Evolutionary conservation across 2,329 filamentous ascomycete genomes (phyloP), one percentile per base, ranked within the genome.

Genomic region (Epichloe sylvatica): DNA sequence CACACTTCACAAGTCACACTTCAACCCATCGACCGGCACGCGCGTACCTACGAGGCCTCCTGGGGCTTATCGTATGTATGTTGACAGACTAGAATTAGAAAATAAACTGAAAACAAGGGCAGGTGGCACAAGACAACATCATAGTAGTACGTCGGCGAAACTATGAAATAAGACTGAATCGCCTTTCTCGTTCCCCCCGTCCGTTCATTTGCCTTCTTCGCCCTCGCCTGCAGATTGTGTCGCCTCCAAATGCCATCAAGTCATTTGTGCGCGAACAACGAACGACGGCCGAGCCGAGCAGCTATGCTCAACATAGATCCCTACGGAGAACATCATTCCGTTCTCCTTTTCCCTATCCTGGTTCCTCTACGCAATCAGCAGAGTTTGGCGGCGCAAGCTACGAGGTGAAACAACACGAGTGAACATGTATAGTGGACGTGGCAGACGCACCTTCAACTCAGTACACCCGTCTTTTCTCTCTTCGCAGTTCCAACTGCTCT

Each of bases 341-440:
- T 9, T 9, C 0, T 9, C 8, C 8, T 1, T 9, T 3, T 4
- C 1, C 25, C 9, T 11, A 0, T 30, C 25, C 4, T 4, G 1
- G 1, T 11, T 11, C 25, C 25, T 30, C 1, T 2, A 8, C 25
- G 9, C 25, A 37, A 37, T n/a, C n/a, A 37, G 5, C n/a, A 37
- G 35, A 37, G 13, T 7, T 4, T 4, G 35, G 35, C n/a, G 1
- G 11, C 35, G 35, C 35, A 6, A 37, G 35, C 35, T 8, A 30
- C 25, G 25, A 30, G 25, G 25, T 11, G 25, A 30, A 30, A 30
- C 8, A 30, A 4, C 25, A 30, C 25, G 25, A 8, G 35, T 37
- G 35, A 37, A 37, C n/a, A 37, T 37, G 35, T 5, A 12, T n/a
- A n/a, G 35, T 37, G 35, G 35, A 15, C n/a, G 35, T 7, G 13